Conservation (phyloP, 331 rosid genomes). For the Malus hybrid region DNA sequence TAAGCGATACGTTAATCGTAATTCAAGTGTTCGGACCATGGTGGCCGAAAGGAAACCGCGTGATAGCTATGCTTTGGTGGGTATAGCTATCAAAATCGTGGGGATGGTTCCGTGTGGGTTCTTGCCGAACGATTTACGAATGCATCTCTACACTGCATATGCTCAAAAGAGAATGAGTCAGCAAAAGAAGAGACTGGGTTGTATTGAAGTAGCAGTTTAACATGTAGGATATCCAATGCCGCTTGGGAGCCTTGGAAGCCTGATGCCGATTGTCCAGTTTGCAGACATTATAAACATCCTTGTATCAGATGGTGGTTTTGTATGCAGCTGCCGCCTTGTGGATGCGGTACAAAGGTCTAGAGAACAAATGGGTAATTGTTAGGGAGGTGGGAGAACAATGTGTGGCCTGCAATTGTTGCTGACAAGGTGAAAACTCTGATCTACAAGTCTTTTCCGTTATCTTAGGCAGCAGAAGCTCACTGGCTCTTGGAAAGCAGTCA, state of each 20-base stretch:
- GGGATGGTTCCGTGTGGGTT: too few relatives aligned
- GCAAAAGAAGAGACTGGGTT: too few relatives aligned
- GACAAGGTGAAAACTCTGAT: constrained; percentile 79
- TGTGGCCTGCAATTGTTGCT: constrained; percentile 86
- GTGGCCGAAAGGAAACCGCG: too few relatives aligned
- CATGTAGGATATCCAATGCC: too few relatives aligned
- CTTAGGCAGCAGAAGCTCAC: constrained; percentile 78
- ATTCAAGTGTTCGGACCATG: too few relatives aligned
- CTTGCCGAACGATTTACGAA: too few relatives aligned
- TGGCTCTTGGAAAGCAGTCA: constrained; percentile 57
- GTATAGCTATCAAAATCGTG: too few relatives aligned
- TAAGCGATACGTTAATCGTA: too few relatives aligned
- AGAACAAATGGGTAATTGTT: constrained; percentile 69
- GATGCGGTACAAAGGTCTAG: constrained; percentile 48
- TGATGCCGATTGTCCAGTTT: too few relatives aligned
- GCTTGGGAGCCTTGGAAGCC: too few relatives aligned
- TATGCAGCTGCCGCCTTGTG: constrained; percentile 74
- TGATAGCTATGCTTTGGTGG: too few relatives aligned
- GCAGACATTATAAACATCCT: not conserved
- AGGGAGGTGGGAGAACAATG: constrained; percentile 79
- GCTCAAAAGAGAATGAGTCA: not conserved
- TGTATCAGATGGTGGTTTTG: constrained; percentile 1
- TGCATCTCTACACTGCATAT: not conserved
- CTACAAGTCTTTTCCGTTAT: constrained; percentile 48
- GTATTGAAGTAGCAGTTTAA: too few relatives aligned